These are phyloP conservation scores for Fusarium algeriense DNA, from an alignment of 2,329 filamentous ascomycete species.

Conservation along the genomic window DNA sequence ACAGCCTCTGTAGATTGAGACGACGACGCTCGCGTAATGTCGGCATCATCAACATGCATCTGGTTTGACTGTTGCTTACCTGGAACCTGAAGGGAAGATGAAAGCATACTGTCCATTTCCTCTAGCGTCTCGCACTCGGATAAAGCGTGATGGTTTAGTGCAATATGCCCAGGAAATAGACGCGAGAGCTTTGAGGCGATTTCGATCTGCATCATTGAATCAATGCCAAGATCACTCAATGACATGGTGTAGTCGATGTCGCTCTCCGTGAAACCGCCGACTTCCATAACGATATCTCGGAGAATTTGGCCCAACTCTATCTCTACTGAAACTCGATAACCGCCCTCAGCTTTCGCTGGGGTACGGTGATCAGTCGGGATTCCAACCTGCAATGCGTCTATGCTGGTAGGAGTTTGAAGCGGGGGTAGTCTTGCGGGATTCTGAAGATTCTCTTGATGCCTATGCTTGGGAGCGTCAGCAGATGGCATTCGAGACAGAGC, in stretches of 20 bases:
- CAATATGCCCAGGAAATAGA: background rate
- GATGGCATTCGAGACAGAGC: background rate
- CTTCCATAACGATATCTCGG: background rate
- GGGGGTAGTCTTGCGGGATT: no score
- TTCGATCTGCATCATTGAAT: constrained; percentile 14
- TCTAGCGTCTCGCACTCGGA: background rate
- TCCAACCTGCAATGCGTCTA: no score
- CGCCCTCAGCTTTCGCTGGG: background rate
- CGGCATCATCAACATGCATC: no score
- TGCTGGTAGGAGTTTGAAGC: background rate
- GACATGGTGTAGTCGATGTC: constrained; percentile 2
- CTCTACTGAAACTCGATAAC: background rate
- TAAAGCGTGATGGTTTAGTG: background rate
- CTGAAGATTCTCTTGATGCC: background rate
- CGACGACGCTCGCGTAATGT: background rate
- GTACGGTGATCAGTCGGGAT: fast-evolving
- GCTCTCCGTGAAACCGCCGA: background rate
- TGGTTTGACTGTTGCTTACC: background rate
- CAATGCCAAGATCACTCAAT: background rate
- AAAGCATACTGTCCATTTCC: background rate
- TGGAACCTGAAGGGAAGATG: background rate
- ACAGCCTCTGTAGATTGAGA: background rate
- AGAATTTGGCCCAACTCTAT: background rate
- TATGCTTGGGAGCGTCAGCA: no score
- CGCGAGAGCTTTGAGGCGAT: background rate